Evolutionary conservation across 1,139 yeast species (phyloP), one percentile per base, ranked within the genome.

Genomic region (Protomyces inouyei): DNA sequence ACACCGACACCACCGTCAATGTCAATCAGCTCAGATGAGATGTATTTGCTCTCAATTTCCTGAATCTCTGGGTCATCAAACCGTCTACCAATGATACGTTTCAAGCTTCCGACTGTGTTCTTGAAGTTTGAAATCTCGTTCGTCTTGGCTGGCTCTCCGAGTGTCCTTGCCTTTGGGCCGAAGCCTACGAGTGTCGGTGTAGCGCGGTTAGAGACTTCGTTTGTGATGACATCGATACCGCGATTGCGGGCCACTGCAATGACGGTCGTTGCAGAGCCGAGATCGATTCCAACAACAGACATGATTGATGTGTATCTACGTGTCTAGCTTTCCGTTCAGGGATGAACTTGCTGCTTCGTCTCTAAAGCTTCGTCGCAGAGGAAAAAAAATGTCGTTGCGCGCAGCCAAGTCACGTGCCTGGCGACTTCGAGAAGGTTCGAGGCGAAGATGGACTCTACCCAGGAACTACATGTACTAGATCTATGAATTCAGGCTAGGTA

Each of bases 211-310:
- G 98, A 92, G 63, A 93, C 98, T 79, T 93, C 99, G 77, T 95
- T 95, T 80, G 93, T 98, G 73, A 93, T 89, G 73, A 95, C 87
- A 78, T 93, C 98, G 76, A 95, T 93, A 75, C 98, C 98, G 82
- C 98, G 86, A 85, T 93, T 93, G 78, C 95, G 88, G 69, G 98
- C 98, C 76, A 95, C 96, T 57, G 97, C 98, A 75, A 93, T 84
- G 71, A 92, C 97, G 69, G 96, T 85, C 82, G 83, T 88, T 82
- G 84, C 83, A 81, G 91, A 91, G 81, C 99, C 99, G 77, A 93
- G 86, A 85, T 93, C 99, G 79, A 93, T 87, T 82, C 98, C 98
- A 40, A 43, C 48, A 21, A 43, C 48, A 16, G 48, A 43, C 48
- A 43, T 43, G 16, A 28, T 28, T 6, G 32, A 28, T 28, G 32